phyloP scores from a whole-genome alignment of 1,284 basidiomycete genomes.

The Microbotryum intermedium region DNA sequence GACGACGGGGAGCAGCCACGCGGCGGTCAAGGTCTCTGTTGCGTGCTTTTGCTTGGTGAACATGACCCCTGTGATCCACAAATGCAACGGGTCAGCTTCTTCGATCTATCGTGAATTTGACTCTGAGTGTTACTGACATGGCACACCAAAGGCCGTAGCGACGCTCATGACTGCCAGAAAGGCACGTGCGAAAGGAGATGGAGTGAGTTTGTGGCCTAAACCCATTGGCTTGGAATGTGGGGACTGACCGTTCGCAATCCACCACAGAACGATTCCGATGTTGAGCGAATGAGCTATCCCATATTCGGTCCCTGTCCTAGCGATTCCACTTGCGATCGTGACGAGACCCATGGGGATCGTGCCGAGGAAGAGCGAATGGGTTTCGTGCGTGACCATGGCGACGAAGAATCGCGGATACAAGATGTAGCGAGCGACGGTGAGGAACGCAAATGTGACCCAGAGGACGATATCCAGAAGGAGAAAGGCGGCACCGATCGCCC shows the following conservation, averaged over 20 bases:
- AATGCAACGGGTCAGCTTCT: neutral
- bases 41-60: constrained; percentile 30
- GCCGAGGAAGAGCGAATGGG: constrained; percentile 31
- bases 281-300: constrained; percentile 21
- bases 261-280: constrained; percentile 30
- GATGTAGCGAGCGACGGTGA: constrained; percentile 30
- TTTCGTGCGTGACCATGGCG: constrained; percentile 32
- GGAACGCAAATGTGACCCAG: constrained; percentile 27
- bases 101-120: too few species aligned
- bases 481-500: constrained; percentile 29
- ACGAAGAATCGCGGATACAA: constrained; percentile 30
- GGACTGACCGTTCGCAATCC: constrained; percentile 28
- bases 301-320: constrained; percentile 27
- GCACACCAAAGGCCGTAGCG: constrained; percentile 24
- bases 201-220: neutral
- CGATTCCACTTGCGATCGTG: constrained; percentile 31
- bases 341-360: constrained; percentile 28
- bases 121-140: neutral
- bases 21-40: constrained; percentile 31
- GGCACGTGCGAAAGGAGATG: too few species aligned
- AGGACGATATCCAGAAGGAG: constrained; percentile 30
- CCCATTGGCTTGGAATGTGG: too few species aligned
- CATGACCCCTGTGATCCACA: constrained; percentile 17
- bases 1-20: constrained; percentile 34
- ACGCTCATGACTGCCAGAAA: constrained; percentile 14